A percentile compares a stretch with the other conserved stretches of the same genome.
phyloP scores from a whole-genome alignment of 306 rosid species.

The Arachis stenosperma region DNA sequence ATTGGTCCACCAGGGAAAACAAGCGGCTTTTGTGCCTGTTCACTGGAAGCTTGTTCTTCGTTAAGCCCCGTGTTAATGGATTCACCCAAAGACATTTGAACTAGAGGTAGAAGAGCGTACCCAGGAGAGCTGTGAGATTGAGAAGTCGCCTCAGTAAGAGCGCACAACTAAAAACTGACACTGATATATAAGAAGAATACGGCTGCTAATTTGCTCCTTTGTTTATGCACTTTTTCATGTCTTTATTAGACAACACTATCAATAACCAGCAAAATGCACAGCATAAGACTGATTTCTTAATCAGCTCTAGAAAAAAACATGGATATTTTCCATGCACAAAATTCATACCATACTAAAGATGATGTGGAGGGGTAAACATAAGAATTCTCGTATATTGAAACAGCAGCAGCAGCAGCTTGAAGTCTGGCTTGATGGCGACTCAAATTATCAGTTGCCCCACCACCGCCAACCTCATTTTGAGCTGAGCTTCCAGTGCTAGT shows the following conservation, averaged over 20 bases:
- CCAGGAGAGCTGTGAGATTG: conserved; percentile 64
- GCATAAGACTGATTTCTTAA: conserved; percentile 5
- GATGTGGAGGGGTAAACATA: conserved; percentile 62
- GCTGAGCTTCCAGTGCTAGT: conserved; percentile 55
- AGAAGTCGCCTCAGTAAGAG: conserved; percentile 24
- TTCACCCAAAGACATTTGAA: conserved; percentile 48
- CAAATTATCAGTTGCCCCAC: conserved; percentile 52
- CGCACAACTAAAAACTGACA: not conserved
- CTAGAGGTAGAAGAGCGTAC: conserved; percentile 55
- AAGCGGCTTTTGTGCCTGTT: conserved; percentile 51
- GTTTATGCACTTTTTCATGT: too few species aligned
- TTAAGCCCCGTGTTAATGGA: conserved; percentile 41
- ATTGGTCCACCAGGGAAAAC: conserved; percentile 55
- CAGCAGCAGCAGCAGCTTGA: conserved; percentile 81
- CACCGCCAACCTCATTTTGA: conserved; percentile 60
- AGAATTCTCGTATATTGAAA: conserved; percentile 89
- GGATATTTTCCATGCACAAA: conserved; percentile 2
- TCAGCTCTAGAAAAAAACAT: conserved; percentile 18
- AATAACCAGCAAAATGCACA: conserved; percentile 1
- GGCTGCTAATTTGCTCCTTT: not conserved
- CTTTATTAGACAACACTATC: too few species aligned
- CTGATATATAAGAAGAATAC: too few species aligned
- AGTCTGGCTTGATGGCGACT: conserved; percentile 86
- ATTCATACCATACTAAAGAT: conserved; percentile 72
- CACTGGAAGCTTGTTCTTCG: conserved; percentile 54